These are phyloP conservation scores for Cryphonectria radicalis DNA, from an alignment of 2,329 filamentous ascomycete species.

Conservation along the genomic window DNA sequence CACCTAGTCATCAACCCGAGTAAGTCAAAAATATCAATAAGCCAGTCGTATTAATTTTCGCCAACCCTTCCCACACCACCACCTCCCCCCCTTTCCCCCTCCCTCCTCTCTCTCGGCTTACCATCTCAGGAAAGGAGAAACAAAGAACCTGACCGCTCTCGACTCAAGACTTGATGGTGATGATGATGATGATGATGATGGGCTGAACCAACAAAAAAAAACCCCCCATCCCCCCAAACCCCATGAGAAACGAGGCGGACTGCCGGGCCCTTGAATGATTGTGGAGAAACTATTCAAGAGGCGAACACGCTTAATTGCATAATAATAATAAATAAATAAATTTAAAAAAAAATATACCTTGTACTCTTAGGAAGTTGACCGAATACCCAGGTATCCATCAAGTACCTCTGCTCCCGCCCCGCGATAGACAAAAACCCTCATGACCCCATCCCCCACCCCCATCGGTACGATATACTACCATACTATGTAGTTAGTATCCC, in stretches of 20 bases:
- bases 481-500: background rate
- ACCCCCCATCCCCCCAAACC: no score
- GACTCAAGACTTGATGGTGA: background rate
- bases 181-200: no score
- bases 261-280: background rate
- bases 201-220: background rate
- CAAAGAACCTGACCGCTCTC: background rate
- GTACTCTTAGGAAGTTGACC: constrained; percentile 1
- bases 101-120: background rate
- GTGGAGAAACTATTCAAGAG: background rate
- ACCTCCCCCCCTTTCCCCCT: background rate
- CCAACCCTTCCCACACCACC: no score
- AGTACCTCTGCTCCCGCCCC: no score
- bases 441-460: constrained; percentile 6
- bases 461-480: background rate
- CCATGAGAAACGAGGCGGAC: background rate
- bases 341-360: no score
- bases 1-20: background rate
- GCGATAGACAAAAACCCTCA: background rate
- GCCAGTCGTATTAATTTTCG: background rate
- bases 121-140: background rate
- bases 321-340: no score
- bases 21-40: background rate
- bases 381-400: constrained; percentile 6
- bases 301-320: constrained; percentile 1